These are phyloP conservation scores for Aureobasidium lini DNA, from an alignment of 2,329 filamentous ascomycete genomes.

Conservation along the genomic window DNA sequence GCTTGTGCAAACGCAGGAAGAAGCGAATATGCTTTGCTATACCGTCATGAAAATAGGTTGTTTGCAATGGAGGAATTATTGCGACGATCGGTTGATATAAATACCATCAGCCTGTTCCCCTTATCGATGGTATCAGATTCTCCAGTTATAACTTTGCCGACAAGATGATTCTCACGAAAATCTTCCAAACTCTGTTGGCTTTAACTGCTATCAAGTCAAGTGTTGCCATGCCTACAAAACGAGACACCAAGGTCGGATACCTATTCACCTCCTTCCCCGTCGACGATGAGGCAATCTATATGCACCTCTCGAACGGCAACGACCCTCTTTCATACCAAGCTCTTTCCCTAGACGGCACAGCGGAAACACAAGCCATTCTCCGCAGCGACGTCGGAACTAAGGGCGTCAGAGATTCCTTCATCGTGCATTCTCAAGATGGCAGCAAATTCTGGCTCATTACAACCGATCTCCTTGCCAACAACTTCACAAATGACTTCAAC, in stretches of 20 bases:
- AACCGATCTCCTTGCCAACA: neutral
- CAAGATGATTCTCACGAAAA: neutral
- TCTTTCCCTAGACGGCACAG: neutral
- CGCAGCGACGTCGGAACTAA: neutral
- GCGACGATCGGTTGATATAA: slow-evolving; percentile 5
- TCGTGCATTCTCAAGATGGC: slow-evolving; percentile 1
- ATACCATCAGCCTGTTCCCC: neutral
- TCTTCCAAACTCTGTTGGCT: neutral
- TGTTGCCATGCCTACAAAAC: neutral
- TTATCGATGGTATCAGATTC: neutral
- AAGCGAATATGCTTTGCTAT: neutral
- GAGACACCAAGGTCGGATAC: neutral
- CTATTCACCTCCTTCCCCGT: neutral
- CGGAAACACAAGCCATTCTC: neutral
- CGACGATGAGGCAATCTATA: neutral
- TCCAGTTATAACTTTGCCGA: neutral
- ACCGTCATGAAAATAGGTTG: neutral
- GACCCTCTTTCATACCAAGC: neutral
- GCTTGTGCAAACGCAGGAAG: neutral
- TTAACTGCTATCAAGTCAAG: neutral
- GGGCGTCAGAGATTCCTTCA: neutral
- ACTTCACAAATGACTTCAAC: slow-evolving; percentile 4
- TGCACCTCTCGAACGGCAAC: neutral
- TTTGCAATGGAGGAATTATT: neutral
- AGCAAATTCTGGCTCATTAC: slow-evolving; percentile 1